Base-by-base conservation (phyloP, 73 alveolate species). In the Urostyla sp. region DNA sequence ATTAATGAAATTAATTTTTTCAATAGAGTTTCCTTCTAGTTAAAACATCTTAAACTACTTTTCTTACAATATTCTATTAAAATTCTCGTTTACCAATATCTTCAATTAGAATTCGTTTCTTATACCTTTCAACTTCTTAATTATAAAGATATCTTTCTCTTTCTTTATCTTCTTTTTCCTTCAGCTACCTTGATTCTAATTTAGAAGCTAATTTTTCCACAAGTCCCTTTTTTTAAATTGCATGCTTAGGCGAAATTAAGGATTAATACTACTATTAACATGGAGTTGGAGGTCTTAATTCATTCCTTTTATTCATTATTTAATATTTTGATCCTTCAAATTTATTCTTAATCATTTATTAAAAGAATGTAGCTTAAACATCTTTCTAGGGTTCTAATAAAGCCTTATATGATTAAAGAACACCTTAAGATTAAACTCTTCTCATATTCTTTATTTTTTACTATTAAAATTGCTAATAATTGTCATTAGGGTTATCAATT, bases 251-350 rank as follows among this genome's bases (percentile, higher is more conserved):
- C 6, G 10, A 3, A 55, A 27, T 26, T 23, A 55, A 23, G 20
- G 7, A 4, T 59, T 59, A 34, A n/a, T 3, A 59, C 13, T 8
- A 3, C 37, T 35, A 35, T 11, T 31, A 35, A 31, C 56, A 59
- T 13, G 76, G 38, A 59, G 76, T 59, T 27, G 76, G 76, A 11
- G 76, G 76, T 59, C 76, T 59, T 27, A 31, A 35, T 8, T 59
- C 76, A 5, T 7, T 18, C 4, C 26, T 31, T 35, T 59, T 59
- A 7, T 52, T 52, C 2, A 43, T 24, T 13, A 63, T 63, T 63
- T 63, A 10, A 63, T 63, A 63, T 63, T 38, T 63, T 26, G 61
- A 43, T 0, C 79, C 79, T 16, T 43, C 60, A 40, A 15, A 63
- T 43, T 32, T 63, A 13, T 16, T 37, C 28, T 23, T 63, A 38